phyloP scores from a whole-genome alignment of 2,329 filamentous ascomycete genomes.

The Ceratocystis diversiconidia region DNA sequence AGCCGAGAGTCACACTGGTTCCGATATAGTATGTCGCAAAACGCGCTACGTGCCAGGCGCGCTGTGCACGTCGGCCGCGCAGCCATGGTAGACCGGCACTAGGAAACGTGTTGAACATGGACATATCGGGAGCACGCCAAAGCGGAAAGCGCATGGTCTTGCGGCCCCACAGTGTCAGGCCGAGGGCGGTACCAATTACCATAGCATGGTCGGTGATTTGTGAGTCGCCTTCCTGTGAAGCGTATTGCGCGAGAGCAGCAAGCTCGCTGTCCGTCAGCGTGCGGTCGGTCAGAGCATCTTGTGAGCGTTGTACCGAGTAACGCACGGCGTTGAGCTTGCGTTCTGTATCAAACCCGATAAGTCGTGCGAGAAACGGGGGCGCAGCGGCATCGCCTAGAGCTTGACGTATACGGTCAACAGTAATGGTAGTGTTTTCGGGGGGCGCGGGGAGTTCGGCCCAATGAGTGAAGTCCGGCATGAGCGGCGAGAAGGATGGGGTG shows the following conservation, averaged over 20 bases:
- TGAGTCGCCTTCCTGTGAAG: constrained; percentile 18
- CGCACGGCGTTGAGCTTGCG: constrained; percentile 22
- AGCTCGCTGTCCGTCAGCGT: constrained; percentile 27
- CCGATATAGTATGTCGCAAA: constrained; percentile 25
- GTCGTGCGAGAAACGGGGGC: constrained; percentile 13
- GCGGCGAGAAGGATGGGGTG: not conserved
- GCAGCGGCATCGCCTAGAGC: constrained; percentile 8
- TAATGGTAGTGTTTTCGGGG: constrained; percentile 10
- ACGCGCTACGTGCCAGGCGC: constrained; percentile 28
- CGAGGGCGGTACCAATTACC: constrained; percentile 22
- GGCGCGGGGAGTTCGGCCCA: constrained; percentile 14
- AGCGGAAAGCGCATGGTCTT: constrained; percentile 30
- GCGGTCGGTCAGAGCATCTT: constrained; percentile 22
- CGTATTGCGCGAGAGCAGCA: constrained; percentile 26
- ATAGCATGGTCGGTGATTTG: constrained; percentile 24
- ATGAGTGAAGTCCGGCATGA: constrained; percentile 12
- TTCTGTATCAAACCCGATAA: constrained; percentile 13
- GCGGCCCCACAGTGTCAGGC: constrained; percentile 23
- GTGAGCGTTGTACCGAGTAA: constrained; percentile 12
- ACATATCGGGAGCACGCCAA: constrained; percentile 25
- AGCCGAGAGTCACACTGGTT: constrained; percentile 21
- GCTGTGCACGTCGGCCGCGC: constrained; percentile 21
- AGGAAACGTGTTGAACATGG: constrained; percentile 23
- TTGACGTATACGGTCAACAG: constrained; percentile 11
- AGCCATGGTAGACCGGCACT: constrained; percentile 20